Evolutionary conservation across 495 filamentous ascomycete genomes (phyloP).

Genomic region (Podospora pseudoanserina): DNA sequence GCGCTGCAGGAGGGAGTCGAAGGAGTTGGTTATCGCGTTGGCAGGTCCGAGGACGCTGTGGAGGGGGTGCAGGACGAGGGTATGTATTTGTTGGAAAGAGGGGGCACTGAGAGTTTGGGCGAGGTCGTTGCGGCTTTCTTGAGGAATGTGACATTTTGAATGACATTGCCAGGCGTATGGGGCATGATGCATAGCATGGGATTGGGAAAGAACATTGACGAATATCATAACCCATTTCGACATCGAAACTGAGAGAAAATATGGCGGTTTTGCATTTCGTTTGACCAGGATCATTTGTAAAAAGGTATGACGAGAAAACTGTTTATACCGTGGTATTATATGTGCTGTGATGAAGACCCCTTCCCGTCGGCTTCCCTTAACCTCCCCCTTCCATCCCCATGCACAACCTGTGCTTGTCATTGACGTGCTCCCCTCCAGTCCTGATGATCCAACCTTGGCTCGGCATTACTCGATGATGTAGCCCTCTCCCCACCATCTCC

Average conservation of each 20-base stretch:
- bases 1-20: neutral
- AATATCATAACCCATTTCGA: neutral
- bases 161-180: neutral
- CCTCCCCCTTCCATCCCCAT: constrained; percentile 1
- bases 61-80: neutral
- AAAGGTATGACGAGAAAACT: neutral
- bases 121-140: neutral
- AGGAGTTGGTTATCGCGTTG: neutral
- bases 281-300: neutral
- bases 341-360: constrained; percentile 7
- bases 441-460: neutral
- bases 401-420: neutral
- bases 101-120: neutral
- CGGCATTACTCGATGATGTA: neutral
- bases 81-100: neutral
- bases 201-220: neutral
- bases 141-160: neutral
- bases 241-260: neutral
- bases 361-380: neutral
- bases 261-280: neutral
- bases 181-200: neutral
- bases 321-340: constrained; percentile 14
- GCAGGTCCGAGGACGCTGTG: neutral
- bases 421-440: neutral
- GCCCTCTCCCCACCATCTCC: too few species aligned